Evolutionary conservation across 1,284 basidiomycete species (phyloP), one percentile per base, ranked within the genome.

Genomic region (Microbotryomycetes sp.): DNA sequence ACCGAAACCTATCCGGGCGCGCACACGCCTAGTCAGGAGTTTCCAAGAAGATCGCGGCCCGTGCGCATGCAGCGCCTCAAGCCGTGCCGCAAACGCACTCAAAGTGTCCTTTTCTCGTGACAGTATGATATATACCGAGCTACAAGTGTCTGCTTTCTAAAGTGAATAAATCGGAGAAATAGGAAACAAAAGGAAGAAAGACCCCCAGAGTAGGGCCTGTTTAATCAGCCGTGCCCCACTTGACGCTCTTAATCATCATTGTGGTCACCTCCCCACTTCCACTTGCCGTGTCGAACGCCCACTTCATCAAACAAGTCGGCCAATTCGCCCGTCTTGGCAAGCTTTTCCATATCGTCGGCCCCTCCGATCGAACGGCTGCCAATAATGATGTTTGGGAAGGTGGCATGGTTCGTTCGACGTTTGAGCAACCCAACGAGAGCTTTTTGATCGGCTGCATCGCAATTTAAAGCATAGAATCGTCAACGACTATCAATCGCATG

Each of bases 341-440:
- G 72, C 13, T 70, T 69, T 3, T 78, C 75, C 16, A 90, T 73
- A 29, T 85, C 79, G 67, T 88, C 87, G 3, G 81, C 85, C 18
- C 88, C 88, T 11, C 89, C 89, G 4, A 89, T 78, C 1, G 84
- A 83, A 31, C 78, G 77, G 7, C 86, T 85, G 48, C 79, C 78
- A 7, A 90, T 71, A 47, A 91, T 71, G 58, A 87, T 76, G 66
- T 90, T 89, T 0, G 89, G 88, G 72, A 88, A 88, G 1, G 88
- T 89, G 5, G 78, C 73, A 28, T 80, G 84, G 1, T 76, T 74
- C 0, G 88, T 90, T 29, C 89, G 75, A 27, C 87, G 82, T 5
- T 77, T 78, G 50, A 91, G 76, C 26, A 89, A 75, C 4, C 77
- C 74, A 72, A 89, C 88, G 67, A 91, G 79, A 46, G 82, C 76